phyloP scores from a whole-genome alignment of 805 yeast genomes.

The Scheffersomyces amazonensis region DNA sequence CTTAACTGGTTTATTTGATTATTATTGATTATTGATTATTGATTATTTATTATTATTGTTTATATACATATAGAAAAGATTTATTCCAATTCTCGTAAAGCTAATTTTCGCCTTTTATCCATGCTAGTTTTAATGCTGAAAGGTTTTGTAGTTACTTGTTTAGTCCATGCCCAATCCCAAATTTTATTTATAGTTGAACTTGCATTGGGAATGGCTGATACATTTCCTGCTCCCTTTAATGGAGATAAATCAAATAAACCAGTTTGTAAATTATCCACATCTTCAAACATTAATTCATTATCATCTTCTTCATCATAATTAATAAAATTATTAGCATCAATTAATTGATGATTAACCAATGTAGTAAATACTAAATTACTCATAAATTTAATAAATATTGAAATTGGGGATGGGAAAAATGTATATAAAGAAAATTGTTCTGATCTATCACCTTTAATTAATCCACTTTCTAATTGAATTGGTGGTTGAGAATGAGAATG shows the following conservation, averaged over 20 bases:
- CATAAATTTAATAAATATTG: slow-evolving; percentile 19
- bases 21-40: too few relatives aligned
- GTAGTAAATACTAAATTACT: slow-evolving; percentile 17
- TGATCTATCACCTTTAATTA: slow-evolving; percentile 23
- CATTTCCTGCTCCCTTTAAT: slow-evolving; percentile 38
- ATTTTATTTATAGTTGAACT: slow-evolving; percentile 16
- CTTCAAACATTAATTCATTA: slow-evolving; percentile 22
- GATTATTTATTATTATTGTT: too few relatives aligned
- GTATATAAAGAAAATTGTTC: slow-evolving; percentile 34
- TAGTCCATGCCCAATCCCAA: slow-evolving; percentile 23
- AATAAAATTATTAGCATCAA: slow-evolving; percentile 18
- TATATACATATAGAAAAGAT: background rate
- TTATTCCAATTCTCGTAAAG: slow-evolving; percentile 38
- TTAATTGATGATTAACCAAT: slow-evolving; percentile 13
- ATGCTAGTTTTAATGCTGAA: slow-evolving; percentile 22
- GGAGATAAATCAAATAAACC: slow-evolving; percentile 39
- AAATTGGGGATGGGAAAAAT: slow-evolving; percentile 41
- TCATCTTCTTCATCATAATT: slow-evolving; percentile 19
- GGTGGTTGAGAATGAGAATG: slow-evolving; percentile 1
- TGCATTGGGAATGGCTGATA: slow-evolving; percentile 27
- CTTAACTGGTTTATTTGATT: too few relatives aligned
- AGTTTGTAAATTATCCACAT: slow-evolving; percentile 30
- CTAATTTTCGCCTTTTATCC: slow-evolving; percentile 41
- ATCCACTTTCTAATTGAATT: slow-evolving; percentile 16
- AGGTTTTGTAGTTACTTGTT: slow-evolving; percentile 3